phyloP scores from a whole-genome alignment of 164 flowering plant species.

The Vitis riparia region DNA sequence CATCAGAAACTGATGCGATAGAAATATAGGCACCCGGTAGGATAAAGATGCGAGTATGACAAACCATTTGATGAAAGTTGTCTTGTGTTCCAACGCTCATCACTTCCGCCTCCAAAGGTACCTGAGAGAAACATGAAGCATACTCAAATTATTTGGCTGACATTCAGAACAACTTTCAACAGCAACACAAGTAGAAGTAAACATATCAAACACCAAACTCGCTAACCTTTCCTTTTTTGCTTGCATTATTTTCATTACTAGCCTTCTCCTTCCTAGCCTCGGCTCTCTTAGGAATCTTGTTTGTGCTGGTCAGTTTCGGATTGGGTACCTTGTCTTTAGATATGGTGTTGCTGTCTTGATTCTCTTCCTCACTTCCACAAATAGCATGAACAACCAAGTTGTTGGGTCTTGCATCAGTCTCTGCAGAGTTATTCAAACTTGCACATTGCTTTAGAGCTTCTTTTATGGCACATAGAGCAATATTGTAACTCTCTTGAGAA shows the following conservation, averaged over 20 bases:
- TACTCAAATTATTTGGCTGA: background rate
- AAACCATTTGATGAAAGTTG: slow-evolving; percentile 38
- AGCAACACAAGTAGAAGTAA: background rate
- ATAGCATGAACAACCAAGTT: slow-evolving; percentile 9
- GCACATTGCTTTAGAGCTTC: slow-evolving; percentile 46
- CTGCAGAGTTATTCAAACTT: slow-evolving; percentile 20
- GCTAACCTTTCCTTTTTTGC: slow-evolving; percentile 46
- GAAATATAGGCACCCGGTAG: no score
- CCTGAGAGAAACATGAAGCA: slow-evolving; percentile 18
- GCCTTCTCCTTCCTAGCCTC: slow-evolving; percentile 26
- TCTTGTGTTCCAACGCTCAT: slow-evolving; percentile 25
- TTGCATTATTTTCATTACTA: slow-evolving; percentile 16
- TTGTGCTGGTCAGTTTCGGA: slow-evolving; percentile 11
- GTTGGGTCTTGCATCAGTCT: slow-evolving; percentile 15
- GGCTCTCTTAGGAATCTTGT: slow-evolving; percentile 22
- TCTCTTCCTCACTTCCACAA: slow-evolving; percentile 18
- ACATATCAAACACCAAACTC: background rate
- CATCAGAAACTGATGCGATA: background rate
- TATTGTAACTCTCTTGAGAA: slow-evolving; percentile 38
- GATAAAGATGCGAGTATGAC: slow-evolving; percentile 9
- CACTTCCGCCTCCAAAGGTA: slow-evolving; percentile 22
- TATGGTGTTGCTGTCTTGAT: slow-evolving; percentile 8
- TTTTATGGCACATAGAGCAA: slow-evolving; percentile 37
- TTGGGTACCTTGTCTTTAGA: slow-evolving; percentile 15
- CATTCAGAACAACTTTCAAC: background rate